Base-by-base conservation (phyloP, 2,329 filamentous ascomycete genomes). In the Colletotrichum sp. region DNA sequence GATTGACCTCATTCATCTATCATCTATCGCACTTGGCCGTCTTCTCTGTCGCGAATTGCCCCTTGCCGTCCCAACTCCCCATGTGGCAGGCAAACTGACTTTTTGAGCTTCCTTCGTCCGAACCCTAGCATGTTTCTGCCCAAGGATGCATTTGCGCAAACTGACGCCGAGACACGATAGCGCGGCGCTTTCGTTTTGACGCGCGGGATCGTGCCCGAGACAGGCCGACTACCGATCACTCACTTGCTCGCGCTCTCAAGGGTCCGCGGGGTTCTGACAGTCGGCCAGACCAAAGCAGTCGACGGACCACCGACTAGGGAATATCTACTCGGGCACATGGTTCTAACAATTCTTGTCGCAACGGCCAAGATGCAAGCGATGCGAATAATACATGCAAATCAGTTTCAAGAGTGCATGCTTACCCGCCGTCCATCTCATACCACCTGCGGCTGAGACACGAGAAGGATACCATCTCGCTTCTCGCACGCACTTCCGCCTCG, bases 111-210 rank as follows among this genome's bases (percentile, higher is more conserved):
- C 34, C 21, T 52, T 59, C 73, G n/a, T 73, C 73, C 34, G 57
- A 72, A 36, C 63, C 32, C 44, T 49, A 49, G 39, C 9, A 49
- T 49, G 39, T 49, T 49, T 49, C 39, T 49, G 39, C 39, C 39
- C 39, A 49, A 49, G 24, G 28, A 32, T 60, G 36, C 30, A n/a
- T 57, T 44, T 32, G n/a, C 64, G 16, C 73, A 68, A 57, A 57
- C 68, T 69, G 69, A 64, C 44, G 64, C 73, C 64, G 69, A 76
- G 63, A 68, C 73, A 68, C 13, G 28, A 69, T 64, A 57, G 73
- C 57, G 69, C 70, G 32, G 55, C 69, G 69, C 36, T 59, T 72
- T 68, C 36, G 18, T 57, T n/a, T 55, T 64, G 73, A 76, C 73
- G 39, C 57, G 63, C 57, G 69, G 69, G 32, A 64, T 44, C 36